Conservation (phyloP, 2,329 filamentous ascomycete species). For the Botrytis byssoidea region DNA sequence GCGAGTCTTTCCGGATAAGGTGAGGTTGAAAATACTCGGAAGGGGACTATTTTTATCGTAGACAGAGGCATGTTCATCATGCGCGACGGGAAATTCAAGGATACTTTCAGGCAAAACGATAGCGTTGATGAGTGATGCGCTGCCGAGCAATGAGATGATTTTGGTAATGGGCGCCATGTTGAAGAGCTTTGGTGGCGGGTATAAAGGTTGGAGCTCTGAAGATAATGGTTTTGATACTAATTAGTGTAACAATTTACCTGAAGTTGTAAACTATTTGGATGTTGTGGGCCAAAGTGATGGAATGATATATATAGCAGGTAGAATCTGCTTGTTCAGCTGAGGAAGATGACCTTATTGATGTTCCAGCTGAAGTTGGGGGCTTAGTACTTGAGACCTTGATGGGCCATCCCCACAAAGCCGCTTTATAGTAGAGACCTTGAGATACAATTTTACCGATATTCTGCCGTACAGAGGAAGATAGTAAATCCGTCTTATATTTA, state of each 20-base stretch:
- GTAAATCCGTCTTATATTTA: constrained; percentile 9
- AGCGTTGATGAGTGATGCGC: constrained; percentile 26
- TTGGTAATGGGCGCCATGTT: constrained; percentile 29
- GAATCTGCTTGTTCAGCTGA: constrained; percentile 6
- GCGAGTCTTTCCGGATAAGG: constrained; percentile 14
- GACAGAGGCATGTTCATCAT: not conserved
- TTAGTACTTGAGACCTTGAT: constrained; percentile 5
- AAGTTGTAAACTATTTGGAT: not conserved
- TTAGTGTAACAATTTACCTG: not conserved
- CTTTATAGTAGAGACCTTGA: constrained; percentile 2
- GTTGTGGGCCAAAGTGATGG: not conserved
- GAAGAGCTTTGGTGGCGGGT: constrained; percentile 17
- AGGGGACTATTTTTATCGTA: constrained; percentile 15
- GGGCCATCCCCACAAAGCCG: constrained; percentile 14
- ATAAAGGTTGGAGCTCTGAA: not conserved
- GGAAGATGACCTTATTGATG: constrained; percentile 17
- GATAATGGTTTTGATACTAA: not conserved
- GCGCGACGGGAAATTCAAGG: constrained; percentile 4
- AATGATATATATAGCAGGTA: not conserved
- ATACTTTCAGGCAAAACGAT: constrained; percentile 24
- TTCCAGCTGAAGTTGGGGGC: constrained; percentile 18
- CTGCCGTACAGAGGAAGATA: constrained; percentile 6
- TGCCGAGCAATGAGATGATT: constrained; percentile 27
- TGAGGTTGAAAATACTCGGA: constrained; percentile 18
- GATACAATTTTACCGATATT: not conserved